Evolutionary conservation across 257 asterid species (phyloP).

Genomic region (Gentiana dahurica): DNA sequence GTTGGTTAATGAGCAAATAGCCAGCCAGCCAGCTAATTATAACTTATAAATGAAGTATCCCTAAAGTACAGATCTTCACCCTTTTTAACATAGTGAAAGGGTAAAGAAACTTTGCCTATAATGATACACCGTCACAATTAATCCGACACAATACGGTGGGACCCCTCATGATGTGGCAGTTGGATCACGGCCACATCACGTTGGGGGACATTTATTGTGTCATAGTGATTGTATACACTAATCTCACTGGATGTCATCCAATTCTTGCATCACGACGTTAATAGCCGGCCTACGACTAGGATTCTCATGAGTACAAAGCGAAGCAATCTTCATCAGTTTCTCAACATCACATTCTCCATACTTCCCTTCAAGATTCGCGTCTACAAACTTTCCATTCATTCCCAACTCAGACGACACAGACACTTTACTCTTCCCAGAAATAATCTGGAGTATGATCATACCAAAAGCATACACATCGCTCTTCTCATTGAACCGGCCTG

Average conservation of each 20-base stretch:
- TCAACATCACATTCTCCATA: conserved; percentile 70
- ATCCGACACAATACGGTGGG: too few relatives aligned
- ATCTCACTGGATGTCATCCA: conserved; percentile 22
- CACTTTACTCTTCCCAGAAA: conserved; percentile 67
- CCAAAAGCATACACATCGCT: conserved; percentile 91
- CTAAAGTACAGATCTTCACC: too few relatives aligned
- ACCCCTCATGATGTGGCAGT: too few relatives aligned
- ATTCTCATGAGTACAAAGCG: conserved; percentile 68
- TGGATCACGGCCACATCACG: too few relatives aligned
- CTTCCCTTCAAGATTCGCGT: conserved; percentile 47
- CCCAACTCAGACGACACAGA: conserved; percentile 60
- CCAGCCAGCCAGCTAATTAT: too few relatives aligned
- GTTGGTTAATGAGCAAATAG: too few relatives aligned
- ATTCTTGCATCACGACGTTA: conserved; percentile 49
- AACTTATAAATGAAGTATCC: too few relatives aligned
- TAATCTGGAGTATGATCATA: conserved; percentile 81
- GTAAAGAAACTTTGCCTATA: too few relatives aligned
- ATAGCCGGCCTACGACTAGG: conserved; percentile 65
- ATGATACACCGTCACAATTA: too few relatives aligned
- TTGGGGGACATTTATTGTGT: too few relatives aligned
- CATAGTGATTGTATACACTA: conserved; percentile 3
- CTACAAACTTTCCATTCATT: conserved; percentile 60
- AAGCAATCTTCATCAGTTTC: conserved; percentile 68
- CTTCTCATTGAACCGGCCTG: conserved; percentile 83
- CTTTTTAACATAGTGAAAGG: too few relatives aligned